A percentile compares a stretch with the other conserved stretches of the same genome.
These are phyloP conservation scores for Trypanosoma cruzi DNA, from an alignment of 208 protist species.

Conservation along the genomic window DNA sequence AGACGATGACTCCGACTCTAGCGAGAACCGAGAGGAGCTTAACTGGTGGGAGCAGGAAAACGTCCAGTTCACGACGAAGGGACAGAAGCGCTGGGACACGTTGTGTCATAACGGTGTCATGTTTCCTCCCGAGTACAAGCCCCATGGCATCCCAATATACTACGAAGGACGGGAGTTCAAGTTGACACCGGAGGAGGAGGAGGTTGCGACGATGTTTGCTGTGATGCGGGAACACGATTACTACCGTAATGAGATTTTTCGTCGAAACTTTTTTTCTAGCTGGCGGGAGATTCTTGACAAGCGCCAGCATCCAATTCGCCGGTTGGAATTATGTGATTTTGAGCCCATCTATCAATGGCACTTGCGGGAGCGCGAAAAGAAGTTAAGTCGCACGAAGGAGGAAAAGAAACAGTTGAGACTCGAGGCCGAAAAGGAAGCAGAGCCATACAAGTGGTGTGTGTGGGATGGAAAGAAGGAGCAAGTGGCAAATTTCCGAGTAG, in stretches of 20 bases:
- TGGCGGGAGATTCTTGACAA: constrained; percentile 93
- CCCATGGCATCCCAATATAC: constrained; percentile 95
- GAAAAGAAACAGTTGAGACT: constrained; percentile 94
- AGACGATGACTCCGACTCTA: constrained; percentile 42
- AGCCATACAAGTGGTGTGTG: constrained; percentile 91
- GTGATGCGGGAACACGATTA: constrained; percentile 95
- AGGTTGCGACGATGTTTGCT: constrained; percentile 99
- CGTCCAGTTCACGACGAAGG: constrained; percentile 58
- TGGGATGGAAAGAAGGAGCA: constrained; percentile 95
- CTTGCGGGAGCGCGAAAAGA: constrained; percentile 87
- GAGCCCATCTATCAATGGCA: constrained; percentile 94
- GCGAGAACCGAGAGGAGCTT: constrained; percentile 47
- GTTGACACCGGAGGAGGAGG: constrained; percentile 96
- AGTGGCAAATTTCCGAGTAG: constrained; percentile 98
- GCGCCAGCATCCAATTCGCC: constrained; percentile 90
- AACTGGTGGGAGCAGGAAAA: constrained; percentile 92
- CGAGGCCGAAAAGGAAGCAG: constrained; percentile 82
- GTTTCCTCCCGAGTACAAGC: constrained; percentile 96
- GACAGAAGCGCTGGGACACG: constrained; percentile 94
- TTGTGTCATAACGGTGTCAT: constrained; percentile 97
- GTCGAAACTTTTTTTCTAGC: constrained; percentile 98
- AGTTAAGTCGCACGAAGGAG: constrained; percentile 85
- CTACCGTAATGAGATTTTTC: constrained; percentile 95
- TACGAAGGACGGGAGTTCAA: constrained; percentile 95
- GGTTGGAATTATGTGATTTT: constrained; percentile 98